phyloP scores from a whole-genome alignment of 148 eudicot genomes.

The Persicaria maculosa region DNA sequence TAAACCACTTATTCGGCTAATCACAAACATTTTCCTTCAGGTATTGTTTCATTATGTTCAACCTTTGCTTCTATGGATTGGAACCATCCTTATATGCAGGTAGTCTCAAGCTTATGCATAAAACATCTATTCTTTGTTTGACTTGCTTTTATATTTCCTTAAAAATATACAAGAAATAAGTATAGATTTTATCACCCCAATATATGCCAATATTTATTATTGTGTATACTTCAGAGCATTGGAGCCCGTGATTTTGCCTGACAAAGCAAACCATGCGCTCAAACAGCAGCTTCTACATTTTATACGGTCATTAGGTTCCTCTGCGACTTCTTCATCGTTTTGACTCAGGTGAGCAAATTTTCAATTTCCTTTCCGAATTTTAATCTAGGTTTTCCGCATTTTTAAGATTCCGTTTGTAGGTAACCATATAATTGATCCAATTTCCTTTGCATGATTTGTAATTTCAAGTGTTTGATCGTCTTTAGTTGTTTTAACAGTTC shows the following conservation, averaged over 20 bases:
- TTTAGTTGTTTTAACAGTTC: no score
- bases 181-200: not conserved
- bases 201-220: not conserved
- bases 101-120: conserved; percentile 12
- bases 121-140: not conserved
- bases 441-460: no score
- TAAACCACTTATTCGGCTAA: conserved; percentile 33
- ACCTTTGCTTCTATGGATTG: conserved; percentile 84
- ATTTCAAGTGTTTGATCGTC: no score
- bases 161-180: not conserved
- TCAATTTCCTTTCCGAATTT: no score
- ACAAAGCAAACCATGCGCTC: conserved; percentile 70
- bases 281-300: conserved; percentile 22
- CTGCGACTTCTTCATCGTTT: no score
- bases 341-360: no score
- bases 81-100: conserved; percentile 85
- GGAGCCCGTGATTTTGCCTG: conserved; percentile 69
- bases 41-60: conserved; percentile 50
- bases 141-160: not conserved
- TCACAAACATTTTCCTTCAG: conserved; percentile 30
- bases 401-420: no score
- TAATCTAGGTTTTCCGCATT: no score
- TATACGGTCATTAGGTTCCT: conserved; percentile 44
- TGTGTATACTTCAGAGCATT: conserved; percentile 41
- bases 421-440: no score